Conservation (phyloP, 202 grass and related monocot species). For the Carex sylvatica region DNA sequence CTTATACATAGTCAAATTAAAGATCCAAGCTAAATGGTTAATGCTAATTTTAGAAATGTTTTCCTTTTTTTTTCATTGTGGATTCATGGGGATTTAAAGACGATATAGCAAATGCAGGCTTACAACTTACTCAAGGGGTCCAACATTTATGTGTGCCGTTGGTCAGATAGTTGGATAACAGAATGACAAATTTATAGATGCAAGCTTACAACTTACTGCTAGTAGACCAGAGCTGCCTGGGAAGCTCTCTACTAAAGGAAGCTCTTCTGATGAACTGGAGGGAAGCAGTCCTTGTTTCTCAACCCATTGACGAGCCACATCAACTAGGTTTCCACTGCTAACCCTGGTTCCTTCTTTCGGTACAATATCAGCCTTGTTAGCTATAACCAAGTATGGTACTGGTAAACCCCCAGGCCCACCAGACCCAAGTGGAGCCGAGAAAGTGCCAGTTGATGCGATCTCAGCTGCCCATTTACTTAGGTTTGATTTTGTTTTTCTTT, state of each 20-base stretch:
- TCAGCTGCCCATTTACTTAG: constrained; percentile 84
- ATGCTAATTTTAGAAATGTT: background rate
- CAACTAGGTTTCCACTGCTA: constrained; percentile 97
- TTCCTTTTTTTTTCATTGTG: background rate
- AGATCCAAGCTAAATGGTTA: background rate
- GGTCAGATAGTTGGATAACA: background rate
- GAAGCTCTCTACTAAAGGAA: constrained; percentile 81
- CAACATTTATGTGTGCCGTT: background rate
- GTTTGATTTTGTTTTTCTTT: constrained; percentile 86
- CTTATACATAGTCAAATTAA: background rate
- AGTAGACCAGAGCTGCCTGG: constrained; percentile 75
- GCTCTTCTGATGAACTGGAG: constrained; percentile 58
- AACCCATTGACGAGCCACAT: constrained; percentile 94
- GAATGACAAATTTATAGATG: constrained; percentile 2
- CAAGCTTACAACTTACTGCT: constrained; percentile 47
- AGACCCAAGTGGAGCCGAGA: constrained; percentile 76
- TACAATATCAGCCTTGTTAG: constrained; percentile 85
- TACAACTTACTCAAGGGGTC: background rate
- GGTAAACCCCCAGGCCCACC: constrained; percentile 86
- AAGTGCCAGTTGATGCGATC: constrained; percentile 67
- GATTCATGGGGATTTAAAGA: background rate
- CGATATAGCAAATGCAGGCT: background rate
- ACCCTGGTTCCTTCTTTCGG: constrained; percentile 72
- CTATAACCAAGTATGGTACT: constrained; percentile 92
- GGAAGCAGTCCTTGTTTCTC: constrained; percentile 88